Conservation (phyloP, 2,329 filamentous ascomycete genomes). For the Arthrobotrys pseudoclavata region DNA sequence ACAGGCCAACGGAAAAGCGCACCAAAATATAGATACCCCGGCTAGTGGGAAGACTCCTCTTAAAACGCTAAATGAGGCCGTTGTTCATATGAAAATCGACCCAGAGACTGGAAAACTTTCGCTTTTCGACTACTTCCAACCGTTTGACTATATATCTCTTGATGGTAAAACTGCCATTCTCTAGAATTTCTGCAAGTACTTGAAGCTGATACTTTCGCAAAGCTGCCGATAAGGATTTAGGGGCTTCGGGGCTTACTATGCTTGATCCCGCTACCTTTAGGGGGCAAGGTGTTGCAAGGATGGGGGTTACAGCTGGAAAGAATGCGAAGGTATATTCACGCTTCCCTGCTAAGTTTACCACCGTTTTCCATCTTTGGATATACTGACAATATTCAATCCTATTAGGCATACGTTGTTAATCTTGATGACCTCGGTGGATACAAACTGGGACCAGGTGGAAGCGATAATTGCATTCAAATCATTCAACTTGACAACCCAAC, state of each 20-base stretch:
- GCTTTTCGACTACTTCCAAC: conserved; percentile 72
- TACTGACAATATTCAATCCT: not conserved
- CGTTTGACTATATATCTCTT: conserved; percentile 70
- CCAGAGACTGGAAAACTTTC: conserved; percentile 67
- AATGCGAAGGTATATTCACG: conserved; percentile 66
- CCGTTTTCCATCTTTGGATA: not conserved
- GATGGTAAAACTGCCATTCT: conserved; percentile 32
- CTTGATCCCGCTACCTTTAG: conserved; percentile 68
- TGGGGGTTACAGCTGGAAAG: conserved; percentile 71
- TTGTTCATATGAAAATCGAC: conserved; percentile 65
- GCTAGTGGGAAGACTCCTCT: conserved; percentile 65
- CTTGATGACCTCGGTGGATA: conserved; percentile 68
- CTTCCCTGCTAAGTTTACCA: not conserved
- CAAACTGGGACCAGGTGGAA: conserved; percentile 65
- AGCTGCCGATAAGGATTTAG: conserved; percentile 70
- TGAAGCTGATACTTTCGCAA: conserved; percentile 63
- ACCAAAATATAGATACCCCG: conserved; percentile 65
- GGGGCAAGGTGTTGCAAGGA: conserved; percentile 68
- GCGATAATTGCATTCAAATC: conserved; percentile 66
- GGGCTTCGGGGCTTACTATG: conserved; percentile 67
- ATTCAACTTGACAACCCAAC: conserved; percentile 43
- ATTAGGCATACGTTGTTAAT: conserved; percentile 66
- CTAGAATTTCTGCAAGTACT: not conserved
- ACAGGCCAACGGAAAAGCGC: conserved; percentile 60
- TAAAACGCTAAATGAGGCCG: conserved; percentile 68